These are phyloP conservation scores for Phoenix dactylifera DNA, from an alignment of 176 grass and related monocot species.

Conservation along the genomic window DNA sequence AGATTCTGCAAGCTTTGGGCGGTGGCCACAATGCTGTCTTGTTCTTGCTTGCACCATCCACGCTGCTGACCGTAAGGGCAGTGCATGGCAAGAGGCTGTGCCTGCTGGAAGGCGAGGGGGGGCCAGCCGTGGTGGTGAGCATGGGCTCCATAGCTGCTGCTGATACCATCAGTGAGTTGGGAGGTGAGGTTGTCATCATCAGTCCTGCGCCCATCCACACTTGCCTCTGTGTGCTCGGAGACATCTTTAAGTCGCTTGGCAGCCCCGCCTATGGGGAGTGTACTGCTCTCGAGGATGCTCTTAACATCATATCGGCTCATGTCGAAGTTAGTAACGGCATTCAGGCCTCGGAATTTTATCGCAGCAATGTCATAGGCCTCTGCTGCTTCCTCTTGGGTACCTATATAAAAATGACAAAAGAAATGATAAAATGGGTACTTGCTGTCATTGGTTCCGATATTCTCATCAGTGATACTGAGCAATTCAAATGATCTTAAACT, in stretches of 20 bases:
- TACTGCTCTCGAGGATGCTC: conserved; percentile 59
- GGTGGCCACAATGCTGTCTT: conserved; percentile 27
- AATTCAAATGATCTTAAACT: too few relatives aligned
- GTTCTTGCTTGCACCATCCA: conserved; percentile 69
- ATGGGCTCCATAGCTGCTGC: conserved; percentile 12
- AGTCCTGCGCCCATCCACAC: conserved; percentile 15
- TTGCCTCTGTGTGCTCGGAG: conserved; percentile 24
- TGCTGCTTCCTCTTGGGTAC: conserved; percentile 77
- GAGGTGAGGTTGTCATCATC: conserved; percentile 6
- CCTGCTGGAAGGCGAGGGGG: conserved; percentile 14
- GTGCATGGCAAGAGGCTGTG: conserved; percentile 22
- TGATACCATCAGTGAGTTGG: conserved; percentile 22
- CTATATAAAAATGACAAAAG: conserved; percentile 9
- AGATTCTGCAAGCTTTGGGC: conserved; percentile 38
- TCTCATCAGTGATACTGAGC: too few relatives aligned
- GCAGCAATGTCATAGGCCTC: conserved; percentile 78
- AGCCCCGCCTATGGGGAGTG: conserved; percentile 33
- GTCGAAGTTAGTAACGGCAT: conserved; percentile 80
- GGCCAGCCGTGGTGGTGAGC: conserved; percentile 29
- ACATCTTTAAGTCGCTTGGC: conserved; percentile 41
- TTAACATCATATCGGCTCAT: conserved; percentile 75
- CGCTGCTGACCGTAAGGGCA: conserved; percentile 17
- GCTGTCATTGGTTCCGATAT: too few relatives aligned
- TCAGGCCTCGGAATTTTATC: conserved; percentile 76
- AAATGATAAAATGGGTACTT: too few relatives aligned